Conservation (phyloP, 1,284 basidiomycete genomes). For the Stygiomarasmius scandens region DNA sequence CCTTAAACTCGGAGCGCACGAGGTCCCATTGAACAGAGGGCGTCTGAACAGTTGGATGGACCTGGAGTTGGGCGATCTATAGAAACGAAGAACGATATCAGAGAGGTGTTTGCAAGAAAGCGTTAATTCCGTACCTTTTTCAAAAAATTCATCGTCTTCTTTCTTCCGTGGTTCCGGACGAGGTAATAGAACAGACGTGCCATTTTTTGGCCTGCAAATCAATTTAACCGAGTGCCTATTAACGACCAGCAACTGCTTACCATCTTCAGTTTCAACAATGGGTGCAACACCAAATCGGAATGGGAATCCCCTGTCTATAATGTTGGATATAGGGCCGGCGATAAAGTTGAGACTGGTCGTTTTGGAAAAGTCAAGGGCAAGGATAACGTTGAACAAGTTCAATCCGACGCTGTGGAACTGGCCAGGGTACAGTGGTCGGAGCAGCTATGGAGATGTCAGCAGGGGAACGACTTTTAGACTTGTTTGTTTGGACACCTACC, state of each 20-base stretch:
- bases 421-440: conserved; percentile 75
- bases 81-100: not conserved
- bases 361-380: conserved; percentile 78
- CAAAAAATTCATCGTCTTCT: conserved; percentile 64
- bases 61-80: conserved; percentile 41
- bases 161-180: conserved; percentile 63
- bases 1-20: conserved; percentile 46
- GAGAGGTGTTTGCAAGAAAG: not conserved
- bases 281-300: conserved; percentile 87
- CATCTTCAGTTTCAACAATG: conserved; percentile 58
- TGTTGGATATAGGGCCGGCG: conserved; percentile 59
- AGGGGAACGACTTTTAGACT: not conserved
- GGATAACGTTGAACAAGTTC: conserved; percentile 83
- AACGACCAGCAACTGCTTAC: conserved; percentile 33
- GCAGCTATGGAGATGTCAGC: conserved; percentile 48
- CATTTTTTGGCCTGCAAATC: conserved; percentile 60
- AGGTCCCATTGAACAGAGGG: conserved; percentile 47
- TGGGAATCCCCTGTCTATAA: conserved; percentile 75
- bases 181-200: conserved; percentile 75
- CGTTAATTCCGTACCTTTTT: conserved; percentile 41
- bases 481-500: conserved; percentile 38
- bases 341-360: conserved; percentile 64
- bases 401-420: conserved; percentile 71
- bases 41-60: conserved; percentile 33
- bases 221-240: not conserved